These are phyloP conservation scores for Cordia subcordata DNA, from an alignment of 257 asterid genomes.

Conservation along the genomic window DNA sequence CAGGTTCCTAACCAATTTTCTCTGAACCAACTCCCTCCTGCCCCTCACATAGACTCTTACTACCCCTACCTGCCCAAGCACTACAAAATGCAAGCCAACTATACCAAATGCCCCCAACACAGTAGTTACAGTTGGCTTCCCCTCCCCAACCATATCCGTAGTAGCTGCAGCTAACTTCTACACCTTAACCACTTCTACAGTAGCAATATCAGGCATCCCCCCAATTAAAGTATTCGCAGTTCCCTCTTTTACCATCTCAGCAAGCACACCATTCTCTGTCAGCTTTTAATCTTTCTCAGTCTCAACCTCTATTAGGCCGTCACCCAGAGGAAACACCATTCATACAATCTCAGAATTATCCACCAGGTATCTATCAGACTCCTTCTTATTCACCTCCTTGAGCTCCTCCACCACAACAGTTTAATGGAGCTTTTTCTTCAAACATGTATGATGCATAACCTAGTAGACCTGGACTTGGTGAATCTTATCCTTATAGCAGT, in stretches of 20 bases:
- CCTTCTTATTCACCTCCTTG: conserved; percentile 45
- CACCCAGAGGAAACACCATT: conserved; percentile 68
- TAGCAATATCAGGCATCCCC: conserved; percentile 46
- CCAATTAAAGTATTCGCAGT: conserved; percentile 56
- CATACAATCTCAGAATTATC: conserved; percentile 51
- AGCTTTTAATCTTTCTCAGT: conserved; percentile 38
- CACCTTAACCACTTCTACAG: conserved; percentile 24
- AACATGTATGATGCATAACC: conserved; percentile 63
- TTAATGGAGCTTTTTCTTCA: conserved; percentile 39
- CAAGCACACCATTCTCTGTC: conserved; percentile 47
- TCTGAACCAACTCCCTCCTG: conserved; percentile 46
- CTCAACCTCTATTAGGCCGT: conserved; percentile 50
- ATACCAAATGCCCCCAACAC: conserved; percentile 46
- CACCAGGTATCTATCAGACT: conserved; percentile 39
- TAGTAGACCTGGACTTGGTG: conserved; percentile 47
- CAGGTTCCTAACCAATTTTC: conserved; percentile 57
- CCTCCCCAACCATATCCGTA: conserved; percentile 6
- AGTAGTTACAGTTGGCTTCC: too few relatives aligned
- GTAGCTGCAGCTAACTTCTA: conserved; percentile 25
- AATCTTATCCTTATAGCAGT: conserved; percentile 57
- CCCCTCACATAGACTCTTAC: conserved; percentile 59
- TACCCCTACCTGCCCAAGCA: conserved; percentile 49
- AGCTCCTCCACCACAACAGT: conserved; percentile 57
- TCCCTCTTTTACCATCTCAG: conserved; percentile 32
- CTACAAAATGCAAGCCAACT: conserved; percentile 53